Evolutionary conservation across 495 filamentous ascomycete species (phyloP).

Genomic region (Ascodesmis nigricans): DNA sequence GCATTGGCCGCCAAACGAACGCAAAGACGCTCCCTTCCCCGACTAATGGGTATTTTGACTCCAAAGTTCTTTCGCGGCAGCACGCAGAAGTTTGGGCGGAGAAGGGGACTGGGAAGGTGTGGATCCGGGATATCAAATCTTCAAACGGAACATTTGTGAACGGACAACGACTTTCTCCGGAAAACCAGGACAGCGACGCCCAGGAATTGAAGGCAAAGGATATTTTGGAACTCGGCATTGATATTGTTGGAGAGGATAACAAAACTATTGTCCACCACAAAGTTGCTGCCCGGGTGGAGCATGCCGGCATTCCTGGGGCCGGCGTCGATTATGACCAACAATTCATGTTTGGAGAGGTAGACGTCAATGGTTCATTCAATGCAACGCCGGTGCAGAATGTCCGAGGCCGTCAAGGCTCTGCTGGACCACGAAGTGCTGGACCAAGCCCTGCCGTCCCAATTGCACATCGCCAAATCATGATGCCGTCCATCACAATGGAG

Average conservation of each 20-base stretch:
- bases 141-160: constrained; percentile 98
- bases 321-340: constrained; percentile 57
- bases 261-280: constrained; percentile 97
- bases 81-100: constrained; percentile 96
- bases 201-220: constrained; percentile 76
- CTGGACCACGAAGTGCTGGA: constrained; percentile 30
- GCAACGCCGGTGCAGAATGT: too few relatives aligned
- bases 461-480: constrained; percentile 45
- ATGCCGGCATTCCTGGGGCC: constrained; percentile 38
- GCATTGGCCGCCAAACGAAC: constrained; percentile 93
- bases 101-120: constrained; percentile 56
- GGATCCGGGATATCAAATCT: constrained; percentile 91
- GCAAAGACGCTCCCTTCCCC: constrained; percentile 79
- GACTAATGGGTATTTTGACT: constrained; percentile 87
- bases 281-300: constrained; percentile 85
- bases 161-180: constrained; percentile 64
- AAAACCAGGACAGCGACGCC: constrained; percentile 86
- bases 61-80: constrained; percentile 85
- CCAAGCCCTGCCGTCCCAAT: constrained; percentile 36
- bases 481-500: constrained; percentile 75
- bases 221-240: constrained; percentile 80
- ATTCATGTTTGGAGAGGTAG: constrained; percentile 70
- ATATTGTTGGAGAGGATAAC: constrained; percentile 95
- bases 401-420: constrained; percentile 49
- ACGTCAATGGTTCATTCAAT: too few relatives aligned